Evolutionary conservation across 169 alveolate genomes (phyloP).

Genomic region (Plasmodium vivax): DNA sequence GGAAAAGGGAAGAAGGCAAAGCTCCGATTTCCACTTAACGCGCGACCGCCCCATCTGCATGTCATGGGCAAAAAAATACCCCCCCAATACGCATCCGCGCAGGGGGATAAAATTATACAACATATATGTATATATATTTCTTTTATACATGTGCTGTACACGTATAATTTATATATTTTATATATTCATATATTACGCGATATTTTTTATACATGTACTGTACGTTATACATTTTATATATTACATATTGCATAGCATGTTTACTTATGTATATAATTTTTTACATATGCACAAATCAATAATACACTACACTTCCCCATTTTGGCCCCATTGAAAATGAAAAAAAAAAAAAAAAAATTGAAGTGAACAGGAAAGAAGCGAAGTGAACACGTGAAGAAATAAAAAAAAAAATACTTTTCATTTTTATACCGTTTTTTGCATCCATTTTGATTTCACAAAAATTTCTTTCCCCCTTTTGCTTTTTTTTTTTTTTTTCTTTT

Average conservation of each 20-base stretch:
- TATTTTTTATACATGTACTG: no score
- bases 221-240: no score
- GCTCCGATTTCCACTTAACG: neutral
- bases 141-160: no score
- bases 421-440: neutral
- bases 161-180: no score
- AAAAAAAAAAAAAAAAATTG: neutral
- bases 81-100: neutral
- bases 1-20: neutral
- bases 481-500: neutral
- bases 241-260: no score
- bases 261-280: neutral
- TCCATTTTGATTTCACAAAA: neutral
- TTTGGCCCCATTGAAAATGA: slow-evolving; percentile 52
- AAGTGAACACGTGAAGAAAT: neutral
- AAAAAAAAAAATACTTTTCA: neutral
- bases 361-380: neutral
- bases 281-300: slow-evolving; percentile 4
- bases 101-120: neutral
- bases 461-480: neutral
- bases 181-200: no score
- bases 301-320: slow-evolving; percentile 19
- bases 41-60: neutral
- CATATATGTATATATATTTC: neutral
- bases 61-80: neutral